Evolutionary conservation across 306 rosid genomes (phyloP), one percentile per base, ranked within the genome.

Genomic region (Acacia melanoxylon): DNA sequence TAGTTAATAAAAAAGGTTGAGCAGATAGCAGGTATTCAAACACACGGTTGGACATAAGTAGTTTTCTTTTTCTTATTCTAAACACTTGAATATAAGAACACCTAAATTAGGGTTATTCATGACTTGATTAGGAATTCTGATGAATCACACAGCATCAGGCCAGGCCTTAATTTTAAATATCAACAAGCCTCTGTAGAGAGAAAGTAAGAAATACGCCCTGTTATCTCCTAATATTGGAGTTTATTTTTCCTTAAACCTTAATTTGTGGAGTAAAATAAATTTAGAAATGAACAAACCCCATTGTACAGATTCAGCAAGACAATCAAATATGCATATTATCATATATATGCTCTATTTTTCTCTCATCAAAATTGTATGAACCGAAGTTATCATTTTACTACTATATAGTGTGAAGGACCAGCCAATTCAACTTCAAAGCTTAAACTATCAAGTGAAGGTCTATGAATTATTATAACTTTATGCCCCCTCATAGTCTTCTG

Each of bases 351-450:
- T 67, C 24, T 66, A 67, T n/a, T 33, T 76, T 70, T 25, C 44
- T 71, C 62, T 56, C 24, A 6, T 13, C 45, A 37, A 65, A 45
- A 22, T n/a, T 78, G 41, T 35, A 42, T 9, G 83, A 72, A 74
- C 68, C 58, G 49, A 31, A 40, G 48, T 65, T 80, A 73, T 81
- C 58, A 61, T 56, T 68, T 74, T 49, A 80, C 66, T 76, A 41
- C 59, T 10, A 24, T 10, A 59, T 24, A 59, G 31, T 24, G 66
- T 24, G 6, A 24, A 59, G 66, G 33, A 59, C 66, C 16, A 10
- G 27, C 66, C 66, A 24, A 59, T 11, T 24, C 33, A 24, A 59
- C 66, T 24, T 10, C 6, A 10, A 58, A 58, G 15, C 65, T 22
- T 58, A 58, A 58, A 22, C 13, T 22, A 22, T 58, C 27, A 22